Conservation (phyloP, 2,329 filamentous ascomycete species). For the Aspergillus japonicus region DNA sequence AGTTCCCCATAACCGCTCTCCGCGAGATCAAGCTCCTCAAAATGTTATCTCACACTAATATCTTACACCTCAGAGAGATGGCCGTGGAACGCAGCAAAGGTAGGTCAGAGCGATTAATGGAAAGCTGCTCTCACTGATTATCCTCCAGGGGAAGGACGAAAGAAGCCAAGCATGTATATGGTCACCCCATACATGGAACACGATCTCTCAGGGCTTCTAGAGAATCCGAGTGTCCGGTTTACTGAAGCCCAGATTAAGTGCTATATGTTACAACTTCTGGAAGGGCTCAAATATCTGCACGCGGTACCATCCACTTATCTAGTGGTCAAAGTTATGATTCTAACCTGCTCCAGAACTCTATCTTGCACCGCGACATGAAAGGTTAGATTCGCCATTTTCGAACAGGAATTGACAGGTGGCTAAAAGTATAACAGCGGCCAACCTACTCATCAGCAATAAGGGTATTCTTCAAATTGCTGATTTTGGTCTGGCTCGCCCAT, state of each 20-base stretch:
- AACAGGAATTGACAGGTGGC: not conserved
- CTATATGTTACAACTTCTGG: constrained; percentile 89
- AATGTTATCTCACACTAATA: constrained; percentile 85
- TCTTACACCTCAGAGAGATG: constrained; percentile 90
- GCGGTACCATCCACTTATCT: constrained; percentile 49
- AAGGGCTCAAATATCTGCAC: constrained; percentile 87
- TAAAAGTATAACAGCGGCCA: constrained; percentile 62
- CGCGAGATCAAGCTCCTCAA: constrained; percentile 98
- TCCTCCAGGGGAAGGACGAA: constrained; percentile 67
- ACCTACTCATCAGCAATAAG: constrained; percentile 90
- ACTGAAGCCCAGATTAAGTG: constrained; percentile 93
- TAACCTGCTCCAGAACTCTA: constrained; percentile 56
- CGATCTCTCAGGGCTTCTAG: constrained; percentile 92
- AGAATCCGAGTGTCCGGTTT: constrained; percentile 87
- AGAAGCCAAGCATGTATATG: constrained; percentile 89
- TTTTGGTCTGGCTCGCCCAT: constrained; percentile 91
- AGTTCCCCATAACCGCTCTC: constrained; percentile 96
- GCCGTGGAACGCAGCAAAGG: constrained; percentile 75
- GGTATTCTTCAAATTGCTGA: constrained; percentile 95
- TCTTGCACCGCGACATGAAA: constrained; percentile 98
- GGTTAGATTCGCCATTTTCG: constrained; percentile 27
- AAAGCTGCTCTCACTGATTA: constrained; percentile 19
- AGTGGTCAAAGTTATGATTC: constrained; percentile 1
- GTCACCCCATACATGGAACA: constrained; percentile 99
- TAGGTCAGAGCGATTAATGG: constrained; percentile 34